phyloP scores from a whole-genome alignment of 140 eudicot species.

The Cichorium intybus region DNA sequence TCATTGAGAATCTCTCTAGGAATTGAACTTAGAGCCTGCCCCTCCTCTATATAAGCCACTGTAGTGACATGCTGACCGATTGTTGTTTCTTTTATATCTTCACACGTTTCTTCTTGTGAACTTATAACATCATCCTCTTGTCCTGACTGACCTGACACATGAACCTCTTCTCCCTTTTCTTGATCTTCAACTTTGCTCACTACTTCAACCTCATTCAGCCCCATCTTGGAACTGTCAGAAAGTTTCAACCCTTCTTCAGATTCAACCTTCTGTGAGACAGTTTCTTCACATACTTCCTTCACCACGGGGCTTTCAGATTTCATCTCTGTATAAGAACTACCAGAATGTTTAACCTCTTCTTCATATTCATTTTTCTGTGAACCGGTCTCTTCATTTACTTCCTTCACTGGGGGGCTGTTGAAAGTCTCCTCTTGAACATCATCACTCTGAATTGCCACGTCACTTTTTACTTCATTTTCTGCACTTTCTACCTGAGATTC shows the following conservation, averaged over 20 bases:
- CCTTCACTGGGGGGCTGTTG: no score
- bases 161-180: conserved; percentile 9
- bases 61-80: conserved; percentile 4
- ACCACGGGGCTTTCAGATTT: no score
- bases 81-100: conserved; percentile 8
- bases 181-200: conserved; percentile 5
- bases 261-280: not conserved
- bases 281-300: not conserved
- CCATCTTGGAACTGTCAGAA: not conserved
- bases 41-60: conserved; percentile 1
- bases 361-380: not conserved
- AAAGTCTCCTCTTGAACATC: no score
- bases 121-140: not conserved
- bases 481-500: not conserved
- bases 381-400: conserved; percentile 2
- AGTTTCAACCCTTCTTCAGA: not conserved
- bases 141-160: not conserved
- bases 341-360: not conserved
- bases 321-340: not conserved
- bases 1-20: conserved; percentile 4
- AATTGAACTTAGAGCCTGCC: not conserved
- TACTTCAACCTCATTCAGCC: not conserved
- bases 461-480: not conserved
- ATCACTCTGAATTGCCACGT: not conserved
- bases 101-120: not conserved